Conservation (phyloP, 208 protist genomes). For the Leishmania major region DNA sequence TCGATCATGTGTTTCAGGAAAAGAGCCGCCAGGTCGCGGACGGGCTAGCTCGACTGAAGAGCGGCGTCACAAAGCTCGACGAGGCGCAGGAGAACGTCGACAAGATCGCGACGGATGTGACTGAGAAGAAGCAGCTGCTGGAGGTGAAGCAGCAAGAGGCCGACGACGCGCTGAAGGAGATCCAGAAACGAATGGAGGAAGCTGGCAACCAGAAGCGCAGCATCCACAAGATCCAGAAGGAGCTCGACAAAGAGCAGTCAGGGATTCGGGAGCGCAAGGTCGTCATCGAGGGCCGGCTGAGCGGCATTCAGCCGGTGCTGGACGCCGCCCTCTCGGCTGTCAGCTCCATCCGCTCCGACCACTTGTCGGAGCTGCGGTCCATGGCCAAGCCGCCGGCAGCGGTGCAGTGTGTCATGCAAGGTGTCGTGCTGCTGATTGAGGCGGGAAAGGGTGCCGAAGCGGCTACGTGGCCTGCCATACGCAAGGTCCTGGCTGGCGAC, state of each 20-base stretch:
- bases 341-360: conserved; percentile 91
- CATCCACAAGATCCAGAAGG: conserved; percentile 93
- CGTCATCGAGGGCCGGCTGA: conserved; percentile 94
- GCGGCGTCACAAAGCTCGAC: conserved; percentile 95
- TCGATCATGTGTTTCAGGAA: conserved; percentile 77
- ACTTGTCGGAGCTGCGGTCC: conserved; percentile 96
- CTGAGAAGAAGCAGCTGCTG: conserved; percentile 88
- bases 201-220: conserved; percentile 92
- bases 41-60: conserved; percentile 76
- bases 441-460: conserved; percentile 72
- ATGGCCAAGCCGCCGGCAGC: conserved; percentile 95
- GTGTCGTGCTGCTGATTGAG: conserved; percentile 95
- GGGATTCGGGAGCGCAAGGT: conserved; percentile 86
- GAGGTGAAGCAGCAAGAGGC: conserved; percentile 95
- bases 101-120: conserved; percentile 92
- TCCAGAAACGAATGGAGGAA: conserved; percentile 96
- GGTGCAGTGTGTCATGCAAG: conserved; percentile 97
- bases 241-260: conserved; percentile 93
- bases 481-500: conserved; percentile 92
- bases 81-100: conserved; percentile 96
- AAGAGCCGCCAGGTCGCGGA: conserved; percentile 83
- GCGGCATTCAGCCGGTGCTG: conserved; percentile 95
- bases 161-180: conserved; percentile 95
- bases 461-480: conserved; percentile 94
- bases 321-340: conserved; percentile 94